Evolutionary conservation across 169 alveolate species (phyloP).

Genomic region (Cryptosporidium ryanae): DNA sequence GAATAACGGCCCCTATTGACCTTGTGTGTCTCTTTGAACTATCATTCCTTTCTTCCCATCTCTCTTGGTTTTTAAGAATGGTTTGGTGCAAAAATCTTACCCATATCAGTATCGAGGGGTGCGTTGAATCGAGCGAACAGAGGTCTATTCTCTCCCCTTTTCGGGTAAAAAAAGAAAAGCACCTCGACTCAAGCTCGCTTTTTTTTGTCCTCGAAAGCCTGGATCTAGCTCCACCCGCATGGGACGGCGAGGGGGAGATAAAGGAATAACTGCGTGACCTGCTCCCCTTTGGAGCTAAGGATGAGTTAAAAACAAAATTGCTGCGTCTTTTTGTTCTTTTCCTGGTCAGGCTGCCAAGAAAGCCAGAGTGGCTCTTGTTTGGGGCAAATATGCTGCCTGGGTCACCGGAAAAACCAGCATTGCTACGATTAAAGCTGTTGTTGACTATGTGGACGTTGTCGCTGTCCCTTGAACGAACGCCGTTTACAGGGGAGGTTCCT

Average conservation of each 20-base stretch:
- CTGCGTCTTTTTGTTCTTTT: too few species aligned
- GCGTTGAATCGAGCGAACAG: slow-evolving; percentile 57
- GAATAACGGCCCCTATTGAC: neutral
- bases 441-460: neutral
- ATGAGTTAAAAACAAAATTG: neutral
- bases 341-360: too few species aligned
- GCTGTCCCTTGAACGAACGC: too few species aligned
- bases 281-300: neutral
- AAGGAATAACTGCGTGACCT: too few species aligned
- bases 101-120: slow-evolving; percentile 46
- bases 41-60: neutral
- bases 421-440: neutral
- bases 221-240: neutral
- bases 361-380: too few species aligned
- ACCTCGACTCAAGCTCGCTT: slow-evolving; percentile 55
- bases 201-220: neutral
- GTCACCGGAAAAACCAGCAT: too few species aligned
- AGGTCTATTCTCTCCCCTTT: slow-evolving; percentile 51
- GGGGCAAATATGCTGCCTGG: too few species aligned
- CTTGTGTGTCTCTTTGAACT: neutral
- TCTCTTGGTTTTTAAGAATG: slow-evolving; percentile 65
- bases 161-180: slow-evolving; percentile 24
- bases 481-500: too few species aligned
- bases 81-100: slow-evolving; percentile 60
- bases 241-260: neutral